These are phyloP conservation scores for Buddleja alternifolia DNA, from an alignment of 257 asterid species.

Conservation along the genomic window DNA sequence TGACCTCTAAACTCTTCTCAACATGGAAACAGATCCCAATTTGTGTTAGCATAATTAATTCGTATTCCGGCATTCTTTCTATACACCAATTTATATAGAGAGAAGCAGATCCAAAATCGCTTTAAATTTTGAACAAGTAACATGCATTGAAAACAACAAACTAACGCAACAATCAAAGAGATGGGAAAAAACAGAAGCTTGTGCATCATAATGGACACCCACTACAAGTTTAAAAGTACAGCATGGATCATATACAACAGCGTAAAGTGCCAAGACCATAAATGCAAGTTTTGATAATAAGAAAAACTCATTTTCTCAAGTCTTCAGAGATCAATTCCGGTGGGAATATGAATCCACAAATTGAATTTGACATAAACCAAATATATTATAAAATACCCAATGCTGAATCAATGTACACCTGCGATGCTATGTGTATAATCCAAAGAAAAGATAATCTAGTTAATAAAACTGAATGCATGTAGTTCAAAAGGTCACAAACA, in stretches of 20 bases:
- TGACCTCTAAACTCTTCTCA: no score
- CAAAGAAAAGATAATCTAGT: no score
- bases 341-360: no score
- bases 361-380: no score
- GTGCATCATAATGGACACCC: neutral
- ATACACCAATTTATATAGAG: no score
- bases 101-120: no score
- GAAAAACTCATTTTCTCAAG: neutral
- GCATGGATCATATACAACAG: neutral
- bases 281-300: neutral
- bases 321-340: conserved; percentile 1
- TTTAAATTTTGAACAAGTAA: neutral
- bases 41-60: no score
- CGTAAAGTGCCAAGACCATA: neutral
- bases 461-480: neutral
- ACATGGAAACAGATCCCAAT: no score
- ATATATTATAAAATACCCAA: no score
- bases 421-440: conserved; percentile 5
- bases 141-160: no score
- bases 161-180: conserved; percentile 3
- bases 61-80: no score
- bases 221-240: neutral
- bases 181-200: neutral
- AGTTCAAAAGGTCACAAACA: no score
- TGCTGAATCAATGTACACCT: conserved; percentile 17